Conservation (phyloP, 345 rosid species). For the Hibiscus trionum region DNA sequence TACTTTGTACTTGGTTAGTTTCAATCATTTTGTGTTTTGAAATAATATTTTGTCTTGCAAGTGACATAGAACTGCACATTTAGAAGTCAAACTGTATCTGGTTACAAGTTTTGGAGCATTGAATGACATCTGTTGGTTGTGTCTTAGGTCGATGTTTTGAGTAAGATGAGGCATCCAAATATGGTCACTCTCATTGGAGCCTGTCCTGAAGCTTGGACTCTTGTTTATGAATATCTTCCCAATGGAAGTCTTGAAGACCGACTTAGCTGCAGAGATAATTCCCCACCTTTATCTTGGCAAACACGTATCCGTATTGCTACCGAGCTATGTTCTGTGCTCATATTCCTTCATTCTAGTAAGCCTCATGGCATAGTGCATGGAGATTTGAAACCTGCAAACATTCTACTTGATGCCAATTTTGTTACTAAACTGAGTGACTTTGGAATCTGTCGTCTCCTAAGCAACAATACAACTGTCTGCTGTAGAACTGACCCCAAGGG, state of each 20-base stretch:
- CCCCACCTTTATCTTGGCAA: slow-evolving; percentile 86
- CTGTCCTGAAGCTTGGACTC: slow-evolving; percentile 81
- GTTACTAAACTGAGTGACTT: slow-evolving; percentile 81
- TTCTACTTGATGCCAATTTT: slow-evolving; percentile 71
- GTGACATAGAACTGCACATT: no score
- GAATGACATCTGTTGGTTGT: no score
- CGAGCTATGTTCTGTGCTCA: slow-evolving; percentile 72
- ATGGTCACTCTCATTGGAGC: slow-evolving; percentile 77
- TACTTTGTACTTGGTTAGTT: background rate
- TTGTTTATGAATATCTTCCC: slow-evolving; percentile 71
- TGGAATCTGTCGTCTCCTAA: slow-evolving; percentile 59
- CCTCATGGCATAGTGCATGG: slow-evolving; percentile 76
- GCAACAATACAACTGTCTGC: slow-evolving; percentile 18
- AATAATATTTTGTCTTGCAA: no score
- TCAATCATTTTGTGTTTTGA: background rate
- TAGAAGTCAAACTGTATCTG: no score
- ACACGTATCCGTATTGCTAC: slow-evolving; percentile 68
- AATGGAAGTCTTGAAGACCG: slow-evolving; percentile 96
- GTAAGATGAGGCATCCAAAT: slow-evolving; percentile 88
- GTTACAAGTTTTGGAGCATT: no score
- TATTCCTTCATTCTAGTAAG: slow-evolving; percentile 80
- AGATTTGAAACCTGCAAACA: slow-evolving; percentile 76
- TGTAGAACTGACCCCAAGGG: slow-evolving; percentile 17
- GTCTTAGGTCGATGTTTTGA: slow-evolving; percentile 62
- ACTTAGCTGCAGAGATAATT: slow-evolving; percentile 65